Conservation (phyloP, 1,139 yeast species). For the Candida sp. region DNA sequence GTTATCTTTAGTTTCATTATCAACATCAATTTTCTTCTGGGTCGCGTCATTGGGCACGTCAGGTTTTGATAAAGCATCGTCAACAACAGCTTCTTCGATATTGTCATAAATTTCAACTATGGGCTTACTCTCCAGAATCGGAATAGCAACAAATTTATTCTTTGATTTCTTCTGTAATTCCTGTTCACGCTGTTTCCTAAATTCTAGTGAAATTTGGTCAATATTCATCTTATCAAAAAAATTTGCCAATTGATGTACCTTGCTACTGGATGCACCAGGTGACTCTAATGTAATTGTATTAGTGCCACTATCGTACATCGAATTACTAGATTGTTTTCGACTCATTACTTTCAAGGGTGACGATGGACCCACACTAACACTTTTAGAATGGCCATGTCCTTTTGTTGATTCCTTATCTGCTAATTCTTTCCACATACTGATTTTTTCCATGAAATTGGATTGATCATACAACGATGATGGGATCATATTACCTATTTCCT, state of each 20-base stretch:
- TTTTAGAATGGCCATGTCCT: neutral
- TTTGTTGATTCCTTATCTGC: constrained; percentile 13
- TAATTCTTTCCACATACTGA: constrained; percentile 26
- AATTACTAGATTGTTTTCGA: constrained; percentile 10
- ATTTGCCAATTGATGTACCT: constrained; percentile 62
- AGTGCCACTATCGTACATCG: neutral
- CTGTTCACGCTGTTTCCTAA: constrained; percentile 80
- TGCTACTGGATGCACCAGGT: constrained; percentile 16
- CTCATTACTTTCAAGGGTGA: constrained; percentile 5
- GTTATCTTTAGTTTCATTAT: constrained; percentile 3
- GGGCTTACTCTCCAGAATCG: constrained; percentile 77
- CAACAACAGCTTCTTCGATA: constrained; percentile 81
- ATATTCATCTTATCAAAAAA: constrained; percentile 76
- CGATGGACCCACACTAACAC: neutral
- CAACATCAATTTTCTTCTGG: constrained; percentile 7
- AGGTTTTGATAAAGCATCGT: constrained; percentile 20
- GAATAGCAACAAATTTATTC: constrained; percentile 68
- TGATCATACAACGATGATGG: constrained; percentile 20
- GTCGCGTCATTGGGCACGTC: constrained; percentile 1
- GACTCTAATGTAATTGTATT: neutral
- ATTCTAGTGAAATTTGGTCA: constrained; percentile 79
- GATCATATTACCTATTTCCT: constrained; percentile 19
- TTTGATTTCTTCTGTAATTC: constrained; percentile 58
- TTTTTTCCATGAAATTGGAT: constrained; percentile 21
- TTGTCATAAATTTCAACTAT: constrained; percentile 89